These are phyloP conservation scores for Diaporthe sp. DNA, from an alignment of 2,329 filamentous ascomycete species.

Conservation along the genomic window DNA sequence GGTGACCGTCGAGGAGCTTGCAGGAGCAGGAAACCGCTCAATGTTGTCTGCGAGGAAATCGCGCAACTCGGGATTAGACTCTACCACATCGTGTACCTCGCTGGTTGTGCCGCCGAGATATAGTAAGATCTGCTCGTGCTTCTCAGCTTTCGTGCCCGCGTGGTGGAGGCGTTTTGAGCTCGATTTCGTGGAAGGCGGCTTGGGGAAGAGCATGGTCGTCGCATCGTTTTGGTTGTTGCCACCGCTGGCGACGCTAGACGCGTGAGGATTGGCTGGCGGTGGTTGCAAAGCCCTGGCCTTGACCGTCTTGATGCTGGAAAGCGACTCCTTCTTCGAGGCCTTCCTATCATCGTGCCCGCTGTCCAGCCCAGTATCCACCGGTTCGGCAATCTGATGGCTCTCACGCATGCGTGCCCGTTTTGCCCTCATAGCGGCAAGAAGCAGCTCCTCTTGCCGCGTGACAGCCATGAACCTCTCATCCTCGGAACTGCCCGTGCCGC, in stretches of 20 bases:
- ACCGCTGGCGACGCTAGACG: neutral
- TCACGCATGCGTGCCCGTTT: constrained; percentile 68
- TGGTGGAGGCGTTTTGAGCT: neutral
- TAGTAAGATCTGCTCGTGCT: constrained; percentile 38
- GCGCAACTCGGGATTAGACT: constrained; percentile 42
- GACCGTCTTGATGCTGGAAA: constrained; percentile 34
- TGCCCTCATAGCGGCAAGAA: constrained; percentile 65
- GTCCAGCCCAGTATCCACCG: neutral
- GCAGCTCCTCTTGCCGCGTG: constrained; percentile 67
- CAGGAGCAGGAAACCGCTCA: constrained; percentile 31
- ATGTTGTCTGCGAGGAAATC: constrained; percentile 42
- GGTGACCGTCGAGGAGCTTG: constrained; percentile 13
- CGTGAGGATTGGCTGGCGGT: neutral
- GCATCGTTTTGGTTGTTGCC: constrained; percentile 2
- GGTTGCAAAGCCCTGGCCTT: constrained; percentile 17
- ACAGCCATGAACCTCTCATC: constrained; percentile 65
- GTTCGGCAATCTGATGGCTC: constrained; percentile 38
- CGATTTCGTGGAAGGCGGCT: constrained; percentile 12
- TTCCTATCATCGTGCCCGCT: neutral
- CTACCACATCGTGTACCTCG: constrained; percentile 35
- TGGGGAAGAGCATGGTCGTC: constrained; percentile 19
- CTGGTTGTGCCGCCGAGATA: constrained; percentile 38
- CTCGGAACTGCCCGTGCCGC: constrained; percentile 36
- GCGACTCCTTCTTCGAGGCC: constrained; percentile 31
- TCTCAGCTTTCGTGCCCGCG: neutral